These are phyloP conservation scores for Rhodotorula sp. DNA, from an alignment of 1,284 basidiomycete genomes.

Conservation along the genomic window DNA sequence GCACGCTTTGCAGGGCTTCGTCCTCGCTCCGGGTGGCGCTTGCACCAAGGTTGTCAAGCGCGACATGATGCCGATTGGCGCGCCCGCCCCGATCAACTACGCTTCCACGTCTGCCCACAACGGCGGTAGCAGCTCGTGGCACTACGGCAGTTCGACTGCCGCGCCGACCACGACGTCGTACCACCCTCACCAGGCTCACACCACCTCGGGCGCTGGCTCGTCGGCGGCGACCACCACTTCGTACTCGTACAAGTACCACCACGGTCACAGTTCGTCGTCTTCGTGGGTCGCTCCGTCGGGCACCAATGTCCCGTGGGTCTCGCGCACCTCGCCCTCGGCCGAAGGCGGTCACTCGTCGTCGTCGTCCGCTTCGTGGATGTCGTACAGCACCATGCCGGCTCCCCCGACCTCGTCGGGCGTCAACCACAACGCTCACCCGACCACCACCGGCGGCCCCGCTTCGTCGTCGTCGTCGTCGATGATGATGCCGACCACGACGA, in stretches of 20 bases:
- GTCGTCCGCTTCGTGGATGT: background rate
- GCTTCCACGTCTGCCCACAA: background rate
- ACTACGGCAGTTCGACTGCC: slow-evolving; percentile 1
- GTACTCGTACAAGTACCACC: slow-evolving; percentile 34
- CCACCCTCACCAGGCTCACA: slow-evolving; percentile 17
- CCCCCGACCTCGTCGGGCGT: slow-evolving; percentile 9
- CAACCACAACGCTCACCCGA: slow-evolving; percentile 3
- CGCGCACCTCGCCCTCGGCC: background rate
- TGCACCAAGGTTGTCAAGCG: slow-evolving; percentile 38
- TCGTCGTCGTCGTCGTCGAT: background rate
- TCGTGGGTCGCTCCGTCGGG: background rate
- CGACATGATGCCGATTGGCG: background rate
- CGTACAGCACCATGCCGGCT: background rate
- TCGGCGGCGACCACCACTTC: slow-evolving; percentile 17
- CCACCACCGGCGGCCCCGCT: background rate
- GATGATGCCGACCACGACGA: background rate
- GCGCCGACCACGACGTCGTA: background rate
- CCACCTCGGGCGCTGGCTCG: slow-evolving; percentile 9
- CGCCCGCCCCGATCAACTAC: slow-evolving; percentile 4
- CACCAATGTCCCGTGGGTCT: background rate
- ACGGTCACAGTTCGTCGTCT: background rate
- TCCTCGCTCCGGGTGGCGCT: slow-evolving; percentile 29
- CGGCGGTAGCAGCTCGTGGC: background rate
- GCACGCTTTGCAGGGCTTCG: slow-evolving; percentile 19
- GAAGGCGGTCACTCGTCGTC: background rate